phyloP scores from a whole-genome alignment of 2,329 filamentous ascomycete genomes.

The Trichoderma gracile region DNA sequence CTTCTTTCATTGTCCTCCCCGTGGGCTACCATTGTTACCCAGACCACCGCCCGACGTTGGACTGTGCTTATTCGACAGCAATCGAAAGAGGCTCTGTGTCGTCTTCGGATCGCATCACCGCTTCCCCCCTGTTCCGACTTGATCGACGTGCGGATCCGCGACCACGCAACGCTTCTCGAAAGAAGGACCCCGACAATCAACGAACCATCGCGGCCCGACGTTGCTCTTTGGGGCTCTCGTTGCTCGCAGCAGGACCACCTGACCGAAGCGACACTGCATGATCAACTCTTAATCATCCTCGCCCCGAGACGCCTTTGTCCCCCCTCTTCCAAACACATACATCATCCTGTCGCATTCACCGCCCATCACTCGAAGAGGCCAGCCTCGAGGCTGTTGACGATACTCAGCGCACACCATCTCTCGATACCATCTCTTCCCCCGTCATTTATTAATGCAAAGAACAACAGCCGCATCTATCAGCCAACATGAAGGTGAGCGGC shows the following conservation, averaged over 20 bases:
- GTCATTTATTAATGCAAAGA: slow-evolving; percentile 9
- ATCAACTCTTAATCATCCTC: not conserved
- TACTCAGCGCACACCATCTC: not conserved
- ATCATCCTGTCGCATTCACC: not conserved
- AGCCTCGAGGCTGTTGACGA: not conserved
- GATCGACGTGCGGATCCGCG: slow-evolving; percentile 20
- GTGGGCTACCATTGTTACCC: not conserved
- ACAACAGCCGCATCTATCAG: slow-evolving; percentile 1
- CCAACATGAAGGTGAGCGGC: slow-evolving; percentile 44
- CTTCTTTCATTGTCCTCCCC: not conserved
- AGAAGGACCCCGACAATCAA: not conserved
- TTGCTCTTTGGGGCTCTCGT: not conserved
- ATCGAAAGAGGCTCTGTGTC: not conserved
- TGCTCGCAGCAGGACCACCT: not conserved
- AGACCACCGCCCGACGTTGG: not conserved
- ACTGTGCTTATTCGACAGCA: not conserved
- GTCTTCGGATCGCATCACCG: not conserved
- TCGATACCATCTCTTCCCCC: not conserved
- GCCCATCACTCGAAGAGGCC: not conserved
- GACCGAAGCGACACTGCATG: not conserved
- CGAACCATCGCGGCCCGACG: slow-evolving; percentile 25
- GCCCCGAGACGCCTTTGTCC: not conserved
- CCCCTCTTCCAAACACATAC: not conserved
- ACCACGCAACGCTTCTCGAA: not conserved
- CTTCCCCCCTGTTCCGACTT: not conserved